phyloP scores from a whole-genome alignment of 1,139 yeast species.

The Yamadazyma triangularis region DNA sequence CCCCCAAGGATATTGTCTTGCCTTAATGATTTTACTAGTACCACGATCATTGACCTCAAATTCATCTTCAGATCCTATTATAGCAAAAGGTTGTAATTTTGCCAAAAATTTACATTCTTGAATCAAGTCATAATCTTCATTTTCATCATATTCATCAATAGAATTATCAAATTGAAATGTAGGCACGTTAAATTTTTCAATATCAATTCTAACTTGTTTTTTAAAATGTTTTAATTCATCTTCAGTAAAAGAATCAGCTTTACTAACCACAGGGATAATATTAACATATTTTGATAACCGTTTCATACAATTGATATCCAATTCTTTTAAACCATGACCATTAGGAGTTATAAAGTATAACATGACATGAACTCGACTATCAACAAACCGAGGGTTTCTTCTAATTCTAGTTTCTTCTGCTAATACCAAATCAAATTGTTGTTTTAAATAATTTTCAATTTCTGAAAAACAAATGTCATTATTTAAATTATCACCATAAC shows the following conservation, averaged over 20 bases:
- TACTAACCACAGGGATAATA: constrained; percentile 81
- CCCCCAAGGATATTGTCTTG: constrained; percentile 95
- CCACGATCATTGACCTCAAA: constrained; percentile 58
- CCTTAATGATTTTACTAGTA: constrained; percentile 52
- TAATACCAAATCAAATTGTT: constrained; percentile 87
- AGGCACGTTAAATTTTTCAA: constrained; percentile 74
- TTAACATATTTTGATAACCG: constrained; percentile 77
- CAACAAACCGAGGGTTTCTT: constrained; percentile 79
- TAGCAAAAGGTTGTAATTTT: constrained; percentile 78
- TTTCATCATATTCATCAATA: constrained; percentile 45
- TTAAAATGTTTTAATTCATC: constrained; percentile 63
- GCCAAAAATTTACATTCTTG: constrained; percentile 79
- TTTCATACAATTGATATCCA: constrained; percentile 75
- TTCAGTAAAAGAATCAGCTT: constrained; percentile 82
- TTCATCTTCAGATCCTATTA: constrained; percentile 66
- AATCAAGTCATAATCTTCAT: constrained; percentile 67
- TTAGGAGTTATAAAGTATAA: constrained; percentile 70
- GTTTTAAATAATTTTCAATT: constrained; percentile 72
- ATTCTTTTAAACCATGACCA: constrained; percentile 73
- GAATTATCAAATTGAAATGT: constrained; percentile 66
- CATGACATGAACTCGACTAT: constrained; percentile 70
- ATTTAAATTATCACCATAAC: constrained; percentile 69
- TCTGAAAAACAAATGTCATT: constrained; percentile 63
- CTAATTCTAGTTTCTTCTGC: constrained; percentile 89
- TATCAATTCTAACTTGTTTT: constrained; percentile 58